phyloP scores from a whole-genome alignment of 2,329 filamentous ascomycete genomes.

The Talaromyces sp. region DNA sequence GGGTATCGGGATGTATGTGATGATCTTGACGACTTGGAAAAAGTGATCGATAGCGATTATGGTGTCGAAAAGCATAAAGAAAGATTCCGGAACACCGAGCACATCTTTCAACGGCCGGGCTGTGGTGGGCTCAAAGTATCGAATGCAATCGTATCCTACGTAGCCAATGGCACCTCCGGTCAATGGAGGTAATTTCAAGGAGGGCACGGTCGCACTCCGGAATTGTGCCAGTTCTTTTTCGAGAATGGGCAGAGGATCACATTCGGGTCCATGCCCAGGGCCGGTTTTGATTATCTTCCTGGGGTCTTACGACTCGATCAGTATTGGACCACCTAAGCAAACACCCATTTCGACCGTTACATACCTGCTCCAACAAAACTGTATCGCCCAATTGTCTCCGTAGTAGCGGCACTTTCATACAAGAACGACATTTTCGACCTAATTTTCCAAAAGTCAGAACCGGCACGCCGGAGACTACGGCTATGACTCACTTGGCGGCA shows the following conservation, averaged over 20 bases:
- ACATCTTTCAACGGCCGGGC: conserved; percentile 81
- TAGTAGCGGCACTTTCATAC: conserved; percentile 87
- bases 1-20: conserved; percentile 79
- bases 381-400: conserved; percentile 88
- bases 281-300: conserved; percentile 81
- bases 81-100: conserved; percentile 79
- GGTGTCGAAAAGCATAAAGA: conserved; percentile 97
- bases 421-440: conserved; percentile 79
- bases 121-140: conserved; percentile 98
- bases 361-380: conserved; percentile 82
- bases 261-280: conserved; percentile 74
- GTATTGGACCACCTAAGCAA: not conserved
- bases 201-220: conserved; percentile 77
- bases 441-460: not conserved
- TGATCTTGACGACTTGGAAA: conserved; percentile 85
- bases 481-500: conserved; percentile 58
- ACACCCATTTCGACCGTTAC: conserved; percentile 17
- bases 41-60: conserved; percentile 94
- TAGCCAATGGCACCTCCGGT: conserved; percentile 93
- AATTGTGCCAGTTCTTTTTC: conserved; percentile 74
- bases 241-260: conserved; percentile 77
- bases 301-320: conserved; percentile 43
- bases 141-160: conserved; percentile 94
- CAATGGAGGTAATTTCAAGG: conserved; percentile 74
- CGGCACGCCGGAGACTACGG: not conserved